Conservation (phyloP, 1,284 basidiomycete genomes). For the Sanghuangporus sanghuang region DNA sequence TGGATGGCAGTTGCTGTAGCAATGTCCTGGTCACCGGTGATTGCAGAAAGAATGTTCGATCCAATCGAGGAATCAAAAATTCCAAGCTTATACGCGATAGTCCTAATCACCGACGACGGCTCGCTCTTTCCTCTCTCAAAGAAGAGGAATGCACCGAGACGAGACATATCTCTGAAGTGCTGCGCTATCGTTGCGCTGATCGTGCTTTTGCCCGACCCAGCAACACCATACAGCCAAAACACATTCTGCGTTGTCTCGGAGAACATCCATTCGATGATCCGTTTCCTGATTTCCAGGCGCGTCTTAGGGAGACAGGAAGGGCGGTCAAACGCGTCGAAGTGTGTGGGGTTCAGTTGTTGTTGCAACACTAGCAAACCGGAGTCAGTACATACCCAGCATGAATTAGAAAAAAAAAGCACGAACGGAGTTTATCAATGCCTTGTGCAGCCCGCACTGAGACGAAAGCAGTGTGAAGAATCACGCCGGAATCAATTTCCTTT, state of each 20-base stretch:
- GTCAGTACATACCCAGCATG: not conserved
- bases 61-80: constrained; percentile 15
- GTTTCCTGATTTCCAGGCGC: not conserved
- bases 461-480: not conserved
- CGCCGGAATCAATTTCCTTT: not conserved
- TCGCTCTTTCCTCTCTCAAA: constrained; percentile 17
- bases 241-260: not conserved
- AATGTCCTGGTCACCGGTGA: not conserved
- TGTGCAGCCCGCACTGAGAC: not conserved
- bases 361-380: not conserved
- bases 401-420: not conserved
- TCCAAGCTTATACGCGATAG: constrained; percentile 20
- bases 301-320: constrained; percentile 9
- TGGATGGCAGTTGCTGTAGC: not conserved
- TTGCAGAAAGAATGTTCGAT: not conserved
- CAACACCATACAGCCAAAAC: constrained; percentile 26
- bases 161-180: not conserved
- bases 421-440: not conserved
- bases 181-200: constrained; percentile 20
- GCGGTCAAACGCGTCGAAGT: constrained; percentile 4
- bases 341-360: not conserved
- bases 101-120: constrained; percentile 19
- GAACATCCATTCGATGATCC: not conserved
- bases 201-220: constrained; percentile 25
- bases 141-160: constrained; percentile 16